Evolutionary conservation across 208 protist species (phyloP).

Genomic region (Trypanosoma platydactyli): DNA sequence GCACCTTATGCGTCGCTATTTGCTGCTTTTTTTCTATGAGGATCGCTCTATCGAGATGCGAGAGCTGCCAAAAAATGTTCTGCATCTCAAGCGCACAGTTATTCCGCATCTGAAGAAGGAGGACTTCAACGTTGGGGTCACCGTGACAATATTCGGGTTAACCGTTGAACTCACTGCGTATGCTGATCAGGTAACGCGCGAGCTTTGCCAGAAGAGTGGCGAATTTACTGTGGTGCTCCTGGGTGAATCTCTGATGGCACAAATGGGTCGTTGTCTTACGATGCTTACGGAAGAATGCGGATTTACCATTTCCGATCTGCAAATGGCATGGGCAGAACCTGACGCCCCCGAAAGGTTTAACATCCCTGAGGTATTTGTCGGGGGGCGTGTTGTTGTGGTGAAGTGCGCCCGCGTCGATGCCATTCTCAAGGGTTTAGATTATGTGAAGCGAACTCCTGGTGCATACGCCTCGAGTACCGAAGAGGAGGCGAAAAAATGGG

Average conservation of each 20-base stretch:
- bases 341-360: conserved; percentile 35
- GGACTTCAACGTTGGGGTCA: conserved; percentile 60
- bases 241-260: conserved; percentile 47
- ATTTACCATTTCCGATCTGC: conserved; percentile 59
- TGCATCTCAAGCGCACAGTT: conserved; percentile 66
- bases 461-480: conserved; percentile 53
- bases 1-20: conserved; percentile 44
- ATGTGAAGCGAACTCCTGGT: conserved; percentile 46
- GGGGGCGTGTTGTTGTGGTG: conserved; percentile 56
- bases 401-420: conserved; percentile 39
- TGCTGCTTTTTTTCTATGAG: conserved; percentile 76
- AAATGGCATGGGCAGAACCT: conserved; percentile 64
- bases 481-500: conserved; percentile 58
- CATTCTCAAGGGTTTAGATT: conserved; percentile 68
- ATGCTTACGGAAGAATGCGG: conserved; percentile 83
- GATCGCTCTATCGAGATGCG: conserved; percentile 76
- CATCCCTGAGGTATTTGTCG: conserved; percentile 48
- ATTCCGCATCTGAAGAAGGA: conserved; percentile 39
- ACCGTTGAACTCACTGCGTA: conserved; percentile 62
- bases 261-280: conserved; percentile 64
- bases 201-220: conserved; percentile 67
- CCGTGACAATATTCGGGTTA: conserved; percentile 66
- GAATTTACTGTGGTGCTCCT: conserved; percentile 71
- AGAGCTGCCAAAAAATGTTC: conserved; percentile 49
- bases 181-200: conserved; percentile 78